Base-by-base conservation (phyloP, 352 stramenopile species). In the Pythium pyrilobum region DNA sequence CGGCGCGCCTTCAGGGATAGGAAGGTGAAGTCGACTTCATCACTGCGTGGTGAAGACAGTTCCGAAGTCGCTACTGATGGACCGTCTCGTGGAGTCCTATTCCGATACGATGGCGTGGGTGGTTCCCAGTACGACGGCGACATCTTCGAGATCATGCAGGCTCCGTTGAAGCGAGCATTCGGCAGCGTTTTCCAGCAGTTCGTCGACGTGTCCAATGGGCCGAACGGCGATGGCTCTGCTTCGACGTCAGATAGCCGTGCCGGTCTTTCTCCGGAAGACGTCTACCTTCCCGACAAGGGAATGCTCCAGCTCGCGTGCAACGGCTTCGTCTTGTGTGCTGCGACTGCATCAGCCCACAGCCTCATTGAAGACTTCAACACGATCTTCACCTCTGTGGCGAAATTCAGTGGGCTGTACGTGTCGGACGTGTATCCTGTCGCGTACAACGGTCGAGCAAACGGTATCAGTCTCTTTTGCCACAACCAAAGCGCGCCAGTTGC, bases 291-390 rank as follows among this genome's bases (percentile, higher is more conserved):
- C 1, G 74, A 85, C 52, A 87, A 87, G 54, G 82, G 64, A 23
- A 82, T 83, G 33, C 67, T 92, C 2, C 77, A 89, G 37, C 62
- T 92, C 27, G 81, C 78, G 8, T 86, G 78, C 69, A 92, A 92
- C 38, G 81, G 78, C 3, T 77, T 92, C 18, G 77, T 92, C 18
- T 27, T 88, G 10, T 83, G 71, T 34, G 72, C 79, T n/a, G 69
- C 74, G 15, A 72, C 81, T 4, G 77, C 77, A 31, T 74, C 73
- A 18, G 64, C 82, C 33, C 66, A 89, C 42, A 60, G 54, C n/a
- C 54, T 87, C 16, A 3, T 63, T 0, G 77, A 87, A 13, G 64
- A 73, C 20, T 82, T 80, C 52, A 89, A 92, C 52, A 45, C 64
- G 10, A 41, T 85, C n/a, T 88, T 92, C 52, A 56, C 71, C 33